These are phyloP conservation scores for Solanum clarkiae DNA, from an alignment of 257 asterid species.

Conservation along the genomic window DNA sequence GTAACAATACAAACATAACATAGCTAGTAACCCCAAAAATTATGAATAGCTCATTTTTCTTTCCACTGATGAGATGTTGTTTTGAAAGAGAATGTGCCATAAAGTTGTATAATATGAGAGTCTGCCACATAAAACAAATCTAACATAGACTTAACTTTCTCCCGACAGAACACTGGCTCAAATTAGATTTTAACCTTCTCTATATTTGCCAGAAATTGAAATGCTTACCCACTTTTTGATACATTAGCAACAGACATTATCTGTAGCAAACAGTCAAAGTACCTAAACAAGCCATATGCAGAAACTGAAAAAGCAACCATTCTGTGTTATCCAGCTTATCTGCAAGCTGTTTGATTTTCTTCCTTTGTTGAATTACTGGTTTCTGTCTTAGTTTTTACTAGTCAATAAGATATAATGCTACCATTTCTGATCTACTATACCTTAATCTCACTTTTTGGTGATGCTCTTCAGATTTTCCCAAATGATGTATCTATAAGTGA, in stretches of 20 bases:
- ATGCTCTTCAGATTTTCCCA: constrained; percentile 61
- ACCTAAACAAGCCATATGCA: not conserved
- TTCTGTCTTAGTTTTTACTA: not conserved
- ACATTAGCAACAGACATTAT: not conserved
- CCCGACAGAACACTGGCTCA: not conserved
- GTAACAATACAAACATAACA: not conserved
- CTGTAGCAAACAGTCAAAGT: not conserved
- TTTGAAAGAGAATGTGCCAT: not conserved
- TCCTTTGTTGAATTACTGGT: not conserved
- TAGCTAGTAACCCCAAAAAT: not conserved
- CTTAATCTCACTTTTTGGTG: not conserved
- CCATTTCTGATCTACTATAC: not conserved
- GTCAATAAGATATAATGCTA: not conserved
- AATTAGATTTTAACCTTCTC: not conserved
- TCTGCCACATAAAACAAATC: not conserved
- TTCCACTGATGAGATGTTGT: not conserved
- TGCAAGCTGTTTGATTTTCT: not conserved
- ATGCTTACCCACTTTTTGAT: not conserved
- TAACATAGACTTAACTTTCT: not conserved
- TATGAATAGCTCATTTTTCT: not conserved
- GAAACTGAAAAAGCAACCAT: not conserved
- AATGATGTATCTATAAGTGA: constrained; percentile 70
- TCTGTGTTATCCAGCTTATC: not conserved
- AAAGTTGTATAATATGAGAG: not conserved
- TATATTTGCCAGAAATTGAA: not conserved